phyloP scores from a whole-genome alignment of 2,329 filamentous ascomycete genomes.

The Colletotrichum sp. region DNA sequence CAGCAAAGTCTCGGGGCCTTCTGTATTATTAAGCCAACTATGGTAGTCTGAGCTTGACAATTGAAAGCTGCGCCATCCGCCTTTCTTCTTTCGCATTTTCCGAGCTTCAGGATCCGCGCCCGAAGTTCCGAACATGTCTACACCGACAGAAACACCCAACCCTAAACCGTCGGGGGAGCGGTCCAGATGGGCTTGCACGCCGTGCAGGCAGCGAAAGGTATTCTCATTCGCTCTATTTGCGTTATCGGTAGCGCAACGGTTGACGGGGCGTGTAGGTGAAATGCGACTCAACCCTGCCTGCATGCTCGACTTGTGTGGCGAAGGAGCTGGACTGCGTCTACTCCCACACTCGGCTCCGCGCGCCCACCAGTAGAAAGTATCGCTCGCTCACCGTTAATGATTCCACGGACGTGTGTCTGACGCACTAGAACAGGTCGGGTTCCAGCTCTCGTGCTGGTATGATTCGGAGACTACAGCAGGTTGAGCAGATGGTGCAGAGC shows the following conservation, averaged over 20 bases:
- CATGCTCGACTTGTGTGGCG: not conserved
- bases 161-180: fast-evolving
- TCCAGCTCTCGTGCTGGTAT: not conserved
- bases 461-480: not conserved
- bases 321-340: not conserved
- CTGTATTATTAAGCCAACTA: not conserved
- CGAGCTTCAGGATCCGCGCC: not conserved
- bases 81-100: not conserved
- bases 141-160: not conserved
- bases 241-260: not conserved
- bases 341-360: not conserved
- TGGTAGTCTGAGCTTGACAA: not conserved
- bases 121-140: not conserved
- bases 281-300: not conserved
- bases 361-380: not conserved
- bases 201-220: not conserved
- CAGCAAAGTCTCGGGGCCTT: not conserved
- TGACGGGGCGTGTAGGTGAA: not conserved
- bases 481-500: not conserved
- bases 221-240: too few species aligned
- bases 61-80: not conserved
- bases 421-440: not conserved
- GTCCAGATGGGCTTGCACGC: not conserved
- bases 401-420: not conserved
- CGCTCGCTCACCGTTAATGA: not conserved